Evolutionary conservation across 176 grass and related monocot species (phyloP), one percentile per base, ranked within the genome.

Genomic region (Oryza glumipatula): DNA sequence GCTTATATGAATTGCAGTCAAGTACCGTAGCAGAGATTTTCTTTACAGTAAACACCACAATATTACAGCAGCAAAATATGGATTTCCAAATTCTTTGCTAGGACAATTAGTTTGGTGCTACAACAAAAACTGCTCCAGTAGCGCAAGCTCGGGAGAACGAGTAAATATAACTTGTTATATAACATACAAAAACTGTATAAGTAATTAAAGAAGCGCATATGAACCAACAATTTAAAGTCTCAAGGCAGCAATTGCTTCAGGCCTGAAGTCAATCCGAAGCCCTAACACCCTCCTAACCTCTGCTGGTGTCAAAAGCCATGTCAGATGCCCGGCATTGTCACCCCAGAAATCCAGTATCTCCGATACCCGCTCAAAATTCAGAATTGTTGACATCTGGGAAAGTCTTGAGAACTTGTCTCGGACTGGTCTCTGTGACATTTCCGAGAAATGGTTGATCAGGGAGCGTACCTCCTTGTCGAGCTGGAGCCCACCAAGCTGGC

Each of bases 261-360:
- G 86, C 68, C 91, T 92, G 77, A 98, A 98, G 70, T 98, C 93
- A 36, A 95, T 80, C 78, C 96, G 88, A 72, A 95, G 89, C 39
- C 96, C 89, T 74, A 98, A 82, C 67, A 95, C 89, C 51, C 96
- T 89, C 67, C 96, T 86, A 65, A 98, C 96, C 89, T 98, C 93
- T 16, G 91, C 87, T 6, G 96, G 96, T 58, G 96, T 98, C 64
- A 98, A 89, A 71, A 98, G 30, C 96, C 96, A 98, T 47, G 96
- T 95, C 72, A 98, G 72, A 82, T 98, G 93, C 10, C 96, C 96
- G 9, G 96, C 89, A 88, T 98, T 98, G 82, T 95, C 96, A 17
- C 96, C 93, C 96, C 91, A 95, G 87, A 98, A 95, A 81, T 98
- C 96, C 88, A 98, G 76, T 67, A 98, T 98, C 86, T 98, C 96